Evolutionary conservation across 768 basidiomycete species (phyloP).

Genomic region (Tricholoma sp.): DNA sequence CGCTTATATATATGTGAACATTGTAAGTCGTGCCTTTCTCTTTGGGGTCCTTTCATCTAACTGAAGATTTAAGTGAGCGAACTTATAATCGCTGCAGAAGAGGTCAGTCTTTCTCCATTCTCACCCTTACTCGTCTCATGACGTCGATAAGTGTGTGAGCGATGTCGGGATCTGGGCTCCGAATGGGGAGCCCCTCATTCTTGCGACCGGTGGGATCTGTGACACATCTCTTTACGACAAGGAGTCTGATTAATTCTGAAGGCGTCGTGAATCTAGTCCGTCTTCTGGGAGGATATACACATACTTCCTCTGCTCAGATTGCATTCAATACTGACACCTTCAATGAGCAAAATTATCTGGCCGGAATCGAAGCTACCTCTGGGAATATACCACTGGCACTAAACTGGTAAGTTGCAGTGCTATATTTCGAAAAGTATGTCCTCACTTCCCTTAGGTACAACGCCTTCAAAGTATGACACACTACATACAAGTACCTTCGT

Average conservation of each 20-base stretch:
- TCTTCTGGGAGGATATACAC: slow-evolving; percentile 57
- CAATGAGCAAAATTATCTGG: slow-evolving; percentile 49
- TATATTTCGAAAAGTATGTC: not conserved
- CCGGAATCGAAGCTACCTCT: slow-evolving; percentile 35
- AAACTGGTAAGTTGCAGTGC: slow-evolving; percentile 44
- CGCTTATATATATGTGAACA: slow-evolving; percentile 59
- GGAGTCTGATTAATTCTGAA: slow-evolving; percentile 13
- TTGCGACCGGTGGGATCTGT: slow-evolving; percentile 44
- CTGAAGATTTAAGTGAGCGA: slow-evolving; percentile 44
- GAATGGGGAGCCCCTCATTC: slow-evolving; percentile 44
- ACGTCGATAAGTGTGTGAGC: slow-evolving; percentile 39
- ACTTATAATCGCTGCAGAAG: slow-evolving; percentile 51
- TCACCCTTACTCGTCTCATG: slow-evolving; percentile 1
- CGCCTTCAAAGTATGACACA: slow-evolving; percentile 51
- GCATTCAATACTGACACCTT: slow-evolving; percentile 59
- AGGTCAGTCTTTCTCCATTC: slow-evolving; percentile 33
- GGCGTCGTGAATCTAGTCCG: slow-evolving; percentile 61
- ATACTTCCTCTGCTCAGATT: slow-evolving; percentile 40
- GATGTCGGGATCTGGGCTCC: slow-evolving; percentile 56
- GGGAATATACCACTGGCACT: slow-evolving; percentile 48
- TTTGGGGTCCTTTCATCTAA: not conserved
- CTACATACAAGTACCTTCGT: not conserved
- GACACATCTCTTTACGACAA: not conserved
- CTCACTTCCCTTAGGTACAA: slow-evolving; percentile 43
- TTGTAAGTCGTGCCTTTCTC: slow-evolving; percentile 30